phyloP scores from a whole-genome alignment of 1,284 basidiomycete genomes.

The Puccinia novopanici region DNA sequence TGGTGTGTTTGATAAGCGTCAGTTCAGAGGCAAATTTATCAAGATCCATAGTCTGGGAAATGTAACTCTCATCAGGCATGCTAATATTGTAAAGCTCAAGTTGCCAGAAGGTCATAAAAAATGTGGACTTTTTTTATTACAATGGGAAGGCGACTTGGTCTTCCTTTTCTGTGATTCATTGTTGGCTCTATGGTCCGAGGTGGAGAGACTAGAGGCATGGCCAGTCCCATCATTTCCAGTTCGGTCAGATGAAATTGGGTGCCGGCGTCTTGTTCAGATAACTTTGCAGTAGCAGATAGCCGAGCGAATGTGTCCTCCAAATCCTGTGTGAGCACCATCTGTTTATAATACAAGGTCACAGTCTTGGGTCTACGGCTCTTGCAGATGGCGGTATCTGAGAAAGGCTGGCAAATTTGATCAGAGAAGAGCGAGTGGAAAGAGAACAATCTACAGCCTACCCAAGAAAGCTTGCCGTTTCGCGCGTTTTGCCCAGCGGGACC shows the following conservation, averaged over 20 bases:
- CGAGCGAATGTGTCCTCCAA: constrained; percentile 66
- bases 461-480: constrained; percentile 65
- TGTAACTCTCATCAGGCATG: constrained; percentile 64
- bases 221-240: too few species aligned
- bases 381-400: constrained; percentile 81
- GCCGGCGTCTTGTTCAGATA: too few species aligned
- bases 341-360: constrained; percentile 87
- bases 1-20: too few species aligned
- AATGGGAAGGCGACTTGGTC: too few species aligned
- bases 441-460: too few species aligned
- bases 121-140: constrained; percentile 74
- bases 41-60: constrained; percentile 60
- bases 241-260: too few species aligned
- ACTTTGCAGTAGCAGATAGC: too few species aligned
- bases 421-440: not conserved
- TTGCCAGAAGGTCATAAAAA: constrained; percentile 97
- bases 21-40: too few species aligned
- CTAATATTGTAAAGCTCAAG: constrained; percentile 81
- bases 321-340: constrained; percentile 71
- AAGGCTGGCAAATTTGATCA: not conserved
- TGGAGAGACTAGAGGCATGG: too few species aligned
- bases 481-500: constrained; percentile 70
- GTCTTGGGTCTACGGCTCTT: constrained; percentile 82
- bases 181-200: too few species aligned
- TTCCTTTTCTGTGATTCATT: too few species aligned